Evolutionary conservation across 1,284 basidiomycete species (phyloP), one percentile per base, ranked within the genome.

Genomic region (Rhodotorula sp.): DNA sequence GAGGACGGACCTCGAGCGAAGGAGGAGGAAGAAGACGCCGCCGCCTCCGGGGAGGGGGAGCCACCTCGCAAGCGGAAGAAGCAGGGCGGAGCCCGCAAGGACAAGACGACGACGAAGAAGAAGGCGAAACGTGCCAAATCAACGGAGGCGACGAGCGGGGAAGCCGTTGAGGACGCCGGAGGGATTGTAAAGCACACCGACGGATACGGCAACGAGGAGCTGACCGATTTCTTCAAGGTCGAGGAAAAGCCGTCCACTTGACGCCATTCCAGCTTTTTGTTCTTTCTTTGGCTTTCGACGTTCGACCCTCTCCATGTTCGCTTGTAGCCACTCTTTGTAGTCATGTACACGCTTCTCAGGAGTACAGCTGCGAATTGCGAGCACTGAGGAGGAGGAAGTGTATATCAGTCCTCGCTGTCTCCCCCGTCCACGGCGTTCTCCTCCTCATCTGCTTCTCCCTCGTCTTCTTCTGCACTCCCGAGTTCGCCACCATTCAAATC

Each of bases 171-270:
- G 15, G 23, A 26, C 5, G 43, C 26, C 26, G 55, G 48, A 31
- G 62, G 38, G 4, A 16, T 10, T 10, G 28, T n/a, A 28, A 57
- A 57, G 19, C 48, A 58, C 31, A n/a, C 55, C 10, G 61, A 58
- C 19, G 56, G 34, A 6, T 18, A 62, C 55, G 66, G 66, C 26
- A 67, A 58, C 55, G 66, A 67, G 61, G 48, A 21, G 45, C 14
- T 67, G 18, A 62, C 55, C 34, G 56, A 67, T 21, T 67, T 59
- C 26, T 62, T 67, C 56, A 15, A 26, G 19, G 56, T 62, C 48
- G 34, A 47, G 19, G 49, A 54, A 7, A n/a, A 34, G 10, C 10
- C n/a, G 19, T 15, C 12, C 47, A 18, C 49, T n/a, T 28, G 43
- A 58, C 21, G 31, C 34, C 3, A 18, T 28, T 55, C 28, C 55